Percentiles rank a stretch among this genome's conserved stretches.
Evolutionary conservation across 306 rosid species (phyloP).

Genomic region (Hippophae tibetana): DNA sequence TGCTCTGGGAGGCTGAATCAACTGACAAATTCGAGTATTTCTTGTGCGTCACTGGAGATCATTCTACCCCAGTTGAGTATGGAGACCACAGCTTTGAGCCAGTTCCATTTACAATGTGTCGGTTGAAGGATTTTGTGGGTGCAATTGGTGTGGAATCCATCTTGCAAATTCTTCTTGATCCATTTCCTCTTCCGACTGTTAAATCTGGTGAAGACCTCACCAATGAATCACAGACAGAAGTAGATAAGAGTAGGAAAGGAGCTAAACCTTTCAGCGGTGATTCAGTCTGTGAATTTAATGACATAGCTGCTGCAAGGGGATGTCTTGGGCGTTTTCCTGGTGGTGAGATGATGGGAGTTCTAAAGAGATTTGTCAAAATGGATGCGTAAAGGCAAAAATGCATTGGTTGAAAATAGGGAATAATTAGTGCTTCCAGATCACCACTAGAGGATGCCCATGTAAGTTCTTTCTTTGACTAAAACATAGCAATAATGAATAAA

Average conservation of each 20-base stretch:
- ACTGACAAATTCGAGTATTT: slow-evolving; percentile 48
- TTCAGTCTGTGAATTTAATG: slow-evolving; percentile 59
- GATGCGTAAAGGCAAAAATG: slow-evolving; percentile 19
- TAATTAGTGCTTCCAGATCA: slow-evolving; percentile 7
- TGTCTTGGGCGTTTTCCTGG: slow-evolving; percentile 93
- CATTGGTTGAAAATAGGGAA: slow-evolving; percentile 9
- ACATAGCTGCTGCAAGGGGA: slow-evolving; percentile 74
- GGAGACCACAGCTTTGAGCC: slow-evolving; percentile 99
- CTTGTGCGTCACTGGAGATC: slow-evolving; percentile 85
- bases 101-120: slow-evolving; percentile 69
- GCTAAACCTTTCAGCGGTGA: slow-evolving; percentile 46
- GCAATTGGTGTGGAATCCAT: slow-evolving; percentile 56
- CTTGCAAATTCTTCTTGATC: slow-evolving; percentile 38
- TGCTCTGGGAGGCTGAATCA: slow-evolving; percentile 80
- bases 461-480: slow-evolving; percentile 5
- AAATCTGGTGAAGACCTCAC: slow-evolving; percentile 40
- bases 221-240: slow-evolving; percentile 23
- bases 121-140: slow-evolving; percentile 61
- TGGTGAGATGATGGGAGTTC: slow-evolving; percentile 90
- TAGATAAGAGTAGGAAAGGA: slow-evolving; percentile 21
- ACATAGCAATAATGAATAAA: slow-evolving; percentile 4
- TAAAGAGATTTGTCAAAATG: slow-evolving; percentile 47
- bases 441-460: slow-evolving; percentile 7
- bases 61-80: slow-evolving; percentile 93
- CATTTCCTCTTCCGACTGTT: slow-evolving; percentile 74